phyloP scores from a whole-genome alignment of 2,329 filamentous ascomycete species.

The Diaporthe sp. region DNA sequence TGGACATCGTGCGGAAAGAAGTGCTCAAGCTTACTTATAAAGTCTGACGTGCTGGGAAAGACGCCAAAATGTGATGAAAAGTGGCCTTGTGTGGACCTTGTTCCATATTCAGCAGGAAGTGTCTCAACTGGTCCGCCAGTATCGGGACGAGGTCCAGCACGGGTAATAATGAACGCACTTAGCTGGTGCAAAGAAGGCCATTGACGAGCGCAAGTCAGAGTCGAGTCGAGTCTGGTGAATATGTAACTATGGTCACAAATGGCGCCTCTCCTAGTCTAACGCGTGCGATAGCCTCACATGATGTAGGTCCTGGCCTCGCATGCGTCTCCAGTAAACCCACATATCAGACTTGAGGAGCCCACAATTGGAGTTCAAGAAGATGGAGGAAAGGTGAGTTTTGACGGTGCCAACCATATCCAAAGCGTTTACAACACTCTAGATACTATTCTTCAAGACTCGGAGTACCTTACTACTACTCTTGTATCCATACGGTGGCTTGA shows the following conservation, averaged over 20 bases:
- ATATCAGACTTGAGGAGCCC: background rate
- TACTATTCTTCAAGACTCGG: constrained; percentile 45
- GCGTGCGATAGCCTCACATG: background rate
- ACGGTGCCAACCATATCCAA: constrained; percentile 15
- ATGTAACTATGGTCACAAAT: background rate
- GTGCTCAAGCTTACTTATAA: constrained; percentile 30
- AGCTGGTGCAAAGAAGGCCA: no score
- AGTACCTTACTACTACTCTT: constrained; percentile 48
- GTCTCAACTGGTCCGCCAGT: background rate
- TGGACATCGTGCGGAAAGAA: background rate
- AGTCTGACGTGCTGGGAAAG: constrained; percentile 60
- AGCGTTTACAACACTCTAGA: constrained; percentile 46
- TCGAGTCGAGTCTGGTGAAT: background rate
- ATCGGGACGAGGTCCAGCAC: background rate
- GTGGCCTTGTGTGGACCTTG: constrained; percentile 48
- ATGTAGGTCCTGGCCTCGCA: background rate
- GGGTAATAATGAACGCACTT: no score
- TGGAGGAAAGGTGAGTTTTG: background rate
- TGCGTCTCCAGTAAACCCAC: background rate
- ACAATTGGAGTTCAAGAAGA: background rate
- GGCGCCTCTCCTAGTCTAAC: background rate
- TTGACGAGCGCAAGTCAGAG: background rate
- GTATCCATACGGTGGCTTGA: constrained; percentile 52
- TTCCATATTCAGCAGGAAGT: constrained; percentile 28
- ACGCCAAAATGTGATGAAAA: constrained; percentile 66